Evolutionary conservation across 169 alveolate species (phyloP), one percentile per base, ranked within the genome.

Genomic region (Plasmodium cynomolgi): DNA sequence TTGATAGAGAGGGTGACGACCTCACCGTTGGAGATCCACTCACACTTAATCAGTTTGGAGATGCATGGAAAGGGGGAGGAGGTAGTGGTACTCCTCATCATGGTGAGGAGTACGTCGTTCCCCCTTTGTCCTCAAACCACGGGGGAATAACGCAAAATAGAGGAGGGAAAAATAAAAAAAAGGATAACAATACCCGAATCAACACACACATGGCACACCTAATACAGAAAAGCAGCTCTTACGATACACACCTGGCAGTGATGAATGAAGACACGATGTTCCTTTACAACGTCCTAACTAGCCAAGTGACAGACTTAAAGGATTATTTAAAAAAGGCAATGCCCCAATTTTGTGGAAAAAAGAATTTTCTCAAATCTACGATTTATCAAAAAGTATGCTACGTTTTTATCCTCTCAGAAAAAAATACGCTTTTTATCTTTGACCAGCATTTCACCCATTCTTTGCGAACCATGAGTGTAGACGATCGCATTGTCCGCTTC

Each of bases 391-490:
- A 68, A 47, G 20, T 17, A 26, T 62, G 82, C 56, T 90, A 90
- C 39, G 83, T 90, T 79, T 90, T 90, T 37, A 79, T 90, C 29
- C 56, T 90, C 15, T 44, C n/a, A 56, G 84, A 80, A 68, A 79
- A 80, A 13, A 90, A 62, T 23, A 79, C 41, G 83, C 15, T 90
- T 68, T 23, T 68, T n/a, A 37, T 90, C 31, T 90, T 90, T 90
- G 74, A 90, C 33, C 80, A 90, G 34, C 2, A 58, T 58, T 80
- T 79, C 31, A 62, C 17, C 1, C 79, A 56, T 41, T 29, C 31
- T 29, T 26, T 62, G 39, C 82, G 50, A 26, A 41, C 15, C 7
- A 74, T 74, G 79, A 90, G 50, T 58, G 73, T 90, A 71, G 58
- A 74, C 34, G 94, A 90, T 26, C 41, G 74, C 41, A 90, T 80